Percentiles rank a stretch among this genome's conserved stretches.
Evolutionary conservation across 23 red algal species (phyloP).

Genomic region (Chondrus crispus): DNA sequence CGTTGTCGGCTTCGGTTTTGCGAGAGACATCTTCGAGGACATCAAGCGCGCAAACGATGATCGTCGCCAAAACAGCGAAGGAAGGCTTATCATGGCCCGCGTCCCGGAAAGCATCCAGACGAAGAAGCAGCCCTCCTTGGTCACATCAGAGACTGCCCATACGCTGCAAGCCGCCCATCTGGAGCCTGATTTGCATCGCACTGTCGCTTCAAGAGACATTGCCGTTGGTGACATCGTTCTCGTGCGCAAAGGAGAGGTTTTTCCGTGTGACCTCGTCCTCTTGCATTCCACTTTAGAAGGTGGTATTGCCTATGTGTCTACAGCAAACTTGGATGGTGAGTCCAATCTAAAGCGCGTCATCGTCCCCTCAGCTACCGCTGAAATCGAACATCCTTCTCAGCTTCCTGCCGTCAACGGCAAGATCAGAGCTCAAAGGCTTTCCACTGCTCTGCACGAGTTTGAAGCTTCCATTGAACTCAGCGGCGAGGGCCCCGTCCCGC

Average conservation of each 20-base stretch:
- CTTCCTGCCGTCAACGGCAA: slow-evolving; percentile 27
- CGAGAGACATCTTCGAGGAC: slow-evolving; percentile 84
- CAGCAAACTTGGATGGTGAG: slow-evolving; percentile 90
- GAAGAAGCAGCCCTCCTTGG: neutral
- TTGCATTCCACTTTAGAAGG: slow-evolving; percentile 63
- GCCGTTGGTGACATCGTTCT: slow-evolving; percentile 90
- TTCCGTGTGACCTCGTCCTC: slow-evolving; percentile 92
- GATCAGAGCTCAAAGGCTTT: slow-evolving; percentile 41
- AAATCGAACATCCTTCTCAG: slow-evolving; percentile 21
- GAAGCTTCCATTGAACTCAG: slow-evolving; percentile 38
- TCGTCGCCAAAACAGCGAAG: slow-evolving; percentile 53
- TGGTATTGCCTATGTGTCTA: slow-evolving; percentile 80
- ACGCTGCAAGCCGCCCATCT: neutral
- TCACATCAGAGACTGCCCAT: neutral
- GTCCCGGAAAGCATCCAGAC: neutral
- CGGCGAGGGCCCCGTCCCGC: slow-evolving; percentile 29
- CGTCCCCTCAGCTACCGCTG: slow-evolving; percentile 21
- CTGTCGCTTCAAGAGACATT: slow-evolving; percentile 53
- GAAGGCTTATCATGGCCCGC: slow-evolving; percentile 38
- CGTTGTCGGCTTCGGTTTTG: slow-evolving; percentile 81
- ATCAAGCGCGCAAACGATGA: slow-evolving; percentile 58
- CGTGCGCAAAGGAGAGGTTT: slow-evolving; percentile 63
- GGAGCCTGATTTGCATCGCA: slow-evolving; percentile 25
- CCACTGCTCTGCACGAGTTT: slow-evolving; percentile 49
- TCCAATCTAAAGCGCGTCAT: slow-evolving; percentile 83